Evolutionary conservation across 208 protist genomes (phyloP).

Genomic region (Acanthamoeba lenticulata): DNA sequence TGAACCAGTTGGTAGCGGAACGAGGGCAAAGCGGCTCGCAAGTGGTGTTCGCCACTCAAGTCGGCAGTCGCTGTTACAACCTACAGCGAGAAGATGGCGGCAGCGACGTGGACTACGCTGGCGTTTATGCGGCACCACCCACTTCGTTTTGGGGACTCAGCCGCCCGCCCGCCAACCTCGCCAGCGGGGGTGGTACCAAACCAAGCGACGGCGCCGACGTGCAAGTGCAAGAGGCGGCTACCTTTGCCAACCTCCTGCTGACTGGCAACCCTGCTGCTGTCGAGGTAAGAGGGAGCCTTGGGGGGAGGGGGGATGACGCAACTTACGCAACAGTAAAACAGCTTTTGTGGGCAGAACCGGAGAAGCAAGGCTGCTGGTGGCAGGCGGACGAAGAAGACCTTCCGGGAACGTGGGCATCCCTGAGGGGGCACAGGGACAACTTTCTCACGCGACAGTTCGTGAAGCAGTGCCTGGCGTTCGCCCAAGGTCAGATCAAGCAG

Average conservation of each 20-base stretch:
- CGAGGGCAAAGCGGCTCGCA: too few species aligned
- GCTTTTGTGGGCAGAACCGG: background rate
- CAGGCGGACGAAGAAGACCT: background rate
- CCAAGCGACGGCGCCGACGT: background rate
- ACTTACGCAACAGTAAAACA: background rate
- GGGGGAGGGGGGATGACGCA: background rate
- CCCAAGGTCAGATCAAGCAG: conserved; percentile 35
- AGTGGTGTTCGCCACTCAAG: background rate
- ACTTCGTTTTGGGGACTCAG: background rate
- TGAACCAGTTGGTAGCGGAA: too few species aligned
- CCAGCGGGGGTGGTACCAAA: background rate
- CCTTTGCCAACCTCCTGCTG: conserved; percentile 8
- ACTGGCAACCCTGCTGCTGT: conserved; percentile 14
- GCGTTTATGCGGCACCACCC: background rate
- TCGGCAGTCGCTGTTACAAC: conserved; percentile 19
- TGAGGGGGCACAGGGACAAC: background rate
- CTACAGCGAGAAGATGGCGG: background rate
- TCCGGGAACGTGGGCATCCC: background rate
- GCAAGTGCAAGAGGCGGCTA: background rate
- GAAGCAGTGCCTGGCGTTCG: conserved; percentile 30
- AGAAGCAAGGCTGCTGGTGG: background rate
- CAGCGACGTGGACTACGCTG: background rate
- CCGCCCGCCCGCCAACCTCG: background rate
- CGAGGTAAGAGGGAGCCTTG: background rate
- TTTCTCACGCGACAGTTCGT: conserved; percentile 19